Evolutionary conservation across 2,329 filamentous ascomycete genomes (phyloP).

Genomic region (Cladosporium sp.): DNA sequence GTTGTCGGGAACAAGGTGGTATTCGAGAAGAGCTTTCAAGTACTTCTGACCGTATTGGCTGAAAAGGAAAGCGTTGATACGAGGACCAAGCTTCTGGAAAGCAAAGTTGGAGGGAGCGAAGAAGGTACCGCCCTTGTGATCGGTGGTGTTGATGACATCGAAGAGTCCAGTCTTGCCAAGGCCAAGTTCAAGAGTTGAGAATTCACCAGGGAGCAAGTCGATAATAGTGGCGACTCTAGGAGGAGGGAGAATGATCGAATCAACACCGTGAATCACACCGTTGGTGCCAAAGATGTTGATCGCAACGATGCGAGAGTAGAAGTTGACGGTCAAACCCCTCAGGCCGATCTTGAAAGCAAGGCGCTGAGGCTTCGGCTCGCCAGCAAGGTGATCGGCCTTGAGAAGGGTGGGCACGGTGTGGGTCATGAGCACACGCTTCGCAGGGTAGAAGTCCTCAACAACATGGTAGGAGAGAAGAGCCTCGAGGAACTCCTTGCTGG

Average conservation of each 20-base stretch:
- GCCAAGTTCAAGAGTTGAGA: constrained; percentile 74
- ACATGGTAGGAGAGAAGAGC: constrained; percentile 72
- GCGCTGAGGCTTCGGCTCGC: constrained; percentile 60
- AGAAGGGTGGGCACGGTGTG: constrained; percentile 72
- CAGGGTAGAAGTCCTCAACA: constrained; percentile 62
- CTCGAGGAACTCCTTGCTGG: constrained; percentile 66
- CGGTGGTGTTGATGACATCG: constrained; percentile 52
- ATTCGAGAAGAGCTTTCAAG: constrained; percentile 71
- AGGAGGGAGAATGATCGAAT: constrained; percentile 72
- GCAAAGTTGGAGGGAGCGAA: constrained; percentile 79
- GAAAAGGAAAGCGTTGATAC: constrained; percentile 81
- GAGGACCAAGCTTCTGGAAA: constrained; percentile 69
- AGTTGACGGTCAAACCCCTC: constrained; percentile 68
- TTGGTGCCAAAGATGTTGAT: constrained; percentile 71
- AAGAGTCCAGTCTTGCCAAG: constrained; percentile 70
- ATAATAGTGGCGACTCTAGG: constrained; percentile 62
- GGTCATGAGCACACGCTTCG: constrained; percentile 59
- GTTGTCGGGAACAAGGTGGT: constrained; percentile 69
- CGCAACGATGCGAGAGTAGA: constrained; percentile 66
- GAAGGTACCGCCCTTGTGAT: constrained; percentile 64
- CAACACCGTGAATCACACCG: constrained; percentile 74
- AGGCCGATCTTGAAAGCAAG: constrained; percentile 63
- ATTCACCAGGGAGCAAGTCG: constrained; percentile 60
- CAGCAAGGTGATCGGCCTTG: constrained; percentile 56
- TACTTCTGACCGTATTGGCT: constrained; percentile 69